A percentile compares a stretch with the other conserved stretches of the same genome.
These are phyloP conservation scores for Metarhizium sp. DNA, from an alignment of 2,329 filamentous ascomycete genomes.

Conservation along the genomic window DNA sequence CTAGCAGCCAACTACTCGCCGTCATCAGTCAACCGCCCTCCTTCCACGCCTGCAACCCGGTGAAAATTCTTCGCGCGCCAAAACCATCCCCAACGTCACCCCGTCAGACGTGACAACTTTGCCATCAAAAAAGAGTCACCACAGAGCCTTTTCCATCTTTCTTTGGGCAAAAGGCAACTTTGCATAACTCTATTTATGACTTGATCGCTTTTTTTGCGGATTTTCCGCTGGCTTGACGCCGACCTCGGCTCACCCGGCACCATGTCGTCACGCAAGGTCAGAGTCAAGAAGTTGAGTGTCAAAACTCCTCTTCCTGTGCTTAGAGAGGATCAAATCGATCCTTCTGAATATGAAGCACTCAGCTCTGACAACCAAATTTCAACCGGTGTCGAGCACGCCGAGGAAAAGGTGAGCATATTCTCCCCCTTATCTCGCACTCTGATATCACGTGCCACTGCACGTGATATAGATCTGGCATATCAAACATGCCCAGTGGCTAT, in stretches of 20 bases:
- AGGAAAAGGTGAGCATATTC: constrained; percentile 78
- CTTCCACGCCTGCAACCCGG: constrained; percentile 24
- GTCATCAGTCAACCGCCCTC: constrained; percentile 11
- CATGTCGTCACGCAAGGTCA: constrained; percentile 61
- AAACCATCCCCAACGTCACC: constrained; percentile 47
- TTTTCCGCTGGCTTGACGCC: constrained; percentile 43
- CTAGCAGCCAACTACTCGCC: neutral
- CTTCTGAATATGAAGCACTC: constrained; percentile 75
- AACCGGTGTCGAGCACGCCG: constrained; percentile 92
- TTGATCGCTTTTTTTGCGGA: constrained; percentile 54
- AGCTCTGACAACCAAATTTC: constrained; percentile 79
- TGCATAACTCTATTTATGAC: constrained; percentile 50
- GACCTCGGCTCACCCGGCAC: constrained; percentile 29
- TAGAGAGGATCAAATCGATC: constrained; percentile 83
- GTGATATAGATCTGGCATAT: constrained; percentile 25
- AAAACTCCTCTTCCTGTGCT: constrained; percentile 84
- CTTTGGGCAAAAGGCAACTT: constrained; percentile 37
- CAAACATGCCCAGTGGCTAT: neutral
- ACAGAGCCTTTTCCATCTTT: constrained; percentile 43
- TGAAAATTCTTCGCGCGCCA: constrained; percentile 47
- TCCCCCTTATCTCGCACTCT: constrained; percentile 16
- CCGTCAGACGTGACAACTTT: constrained; percentile 37
- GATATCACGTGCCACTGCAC: constrained; percentile 41
- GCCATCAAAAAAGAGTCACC: constrained; percentile 45
- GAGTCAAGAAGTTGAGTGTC: constrained; percentile 84